Evolutionary conservation across 768 basidiomycete species (phyloP), one percentile per base, ranked within the genome.

Genomic region (Lactarius evosmus): DNA sequence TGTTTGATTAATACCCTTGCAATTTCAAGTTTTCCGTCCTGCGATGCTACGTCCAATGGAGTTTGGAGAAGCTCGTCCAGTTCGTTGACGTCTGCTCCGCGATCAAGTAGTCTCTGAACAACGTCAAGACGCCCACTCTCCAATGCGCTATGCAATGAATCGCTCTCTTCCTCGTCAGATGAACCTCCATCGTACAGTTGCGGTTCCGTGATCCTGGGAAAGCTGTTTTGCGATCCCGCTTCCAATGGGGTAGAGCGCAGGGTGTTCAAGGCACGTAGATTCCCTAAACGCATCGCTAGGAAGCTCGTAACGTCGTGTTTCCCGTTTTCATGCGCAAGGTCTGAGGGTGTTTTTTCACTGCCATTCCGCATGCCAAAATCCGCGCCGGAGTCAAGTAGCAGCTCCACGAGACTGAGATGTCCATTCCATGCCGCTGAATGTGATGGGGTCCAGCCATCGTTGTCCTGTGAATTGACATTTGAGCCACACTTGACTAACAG

Each of bases 301-400:
- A 36, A 40, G 2, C 8, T 6, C 1, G 29, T 14, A 11, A 62
- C 46, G 14, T 56, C 29, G 2, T 0, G 14, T 0, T 30, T 56
- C 46, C 34, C 5, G 2, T 22, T 50, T 14, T n/a, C 16, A 6
- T 0, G 17, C 4, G 61, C 55, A 14, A 51, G 16, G 4, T 56
- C 36, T 2, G 51, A 29, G 19, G 61, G 27, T 2, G 19, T 56
- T 17, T 56, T 1, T 4, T n/a, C 1, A 2, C 2, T 30, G 34
- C 9, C 1, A 19, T 50, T 50, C 16, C 29, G 46, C 2, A 11
- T 8, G 12, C 16, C 27, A 38, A 53, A 2, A 25, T 58, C 33
- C 1, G 56, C 62, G 1, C 56, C 62, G 0, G 49, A 52, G 0
- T 63, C 32, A 16, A 53, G n/a, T 12, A 63, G 52, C 11, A 58